These are phyloP conservation scores for Pythium aquatile DNA, from an alignment of 352 stramenopile genomes.

Conservation along the genomic window DNA sequence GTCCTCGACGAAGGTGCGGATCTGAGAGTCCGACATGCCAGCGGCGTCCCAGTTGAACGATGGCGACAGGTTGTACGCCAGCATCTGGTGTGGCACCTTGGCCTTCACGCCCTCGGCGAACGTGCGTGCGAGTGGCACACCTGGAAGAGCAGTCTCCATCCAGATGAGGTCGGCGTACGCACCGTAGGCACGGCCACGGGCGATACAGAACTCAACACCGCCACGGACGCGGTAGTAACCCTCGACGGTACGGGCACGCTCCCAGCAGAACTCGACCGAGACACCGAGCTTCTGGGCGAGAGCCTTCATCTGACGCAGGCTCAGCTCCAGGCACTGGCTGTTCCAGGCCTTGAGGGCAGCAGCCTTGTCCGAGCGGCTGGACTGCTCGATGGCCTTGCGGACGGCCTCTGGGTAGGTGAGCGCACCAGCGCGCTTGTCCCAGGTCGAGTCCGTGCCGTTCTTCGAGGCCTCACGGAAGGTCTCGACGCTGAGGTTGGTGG, in stretches of 20 bases:
- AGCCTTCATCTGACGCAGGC: conserved; percentile 71
- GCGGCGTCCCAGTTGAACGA: conserved; percentile 99
- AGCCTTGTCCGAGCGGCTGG: conserved; percentile 53
- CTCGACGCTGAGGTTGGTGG: conserved; percentile 90
- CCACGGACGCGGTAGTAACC: conserved; percentile 97
- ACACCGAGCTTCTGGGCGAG: conserved; percentile 79
- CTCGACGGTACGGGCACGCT: conserved; percentile 94
- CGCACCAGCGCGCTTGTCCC: conserved; percentile 90
- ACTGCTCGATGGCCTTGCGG: conserved; percentile 67
- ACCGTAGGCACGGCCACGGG: conserved; percentile 93
- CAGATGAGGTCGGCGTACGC: conserved; percentile 97
- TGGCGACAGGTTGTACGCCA: conserved; percentile 98
- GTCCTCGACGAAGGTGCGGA: conserved; percentile 94
- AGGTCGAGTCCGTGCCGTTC: conserved; percentile 70
- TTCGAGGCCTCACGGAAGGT: conserved; percentile 78
- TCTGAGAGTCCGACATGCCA: conserved; percentile 93
- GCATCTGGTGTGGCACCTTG: conserved; percentile 94
- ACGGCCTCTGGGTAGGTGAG: conserved; percentile 97
- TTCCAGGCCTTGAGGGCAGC: conserved; percentile 80
- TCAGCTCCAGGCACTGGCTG: conserved; percentile 70
- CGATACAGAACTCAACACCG: conserved; percentile 97
- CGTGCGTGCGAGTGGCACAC: conserved; percentile 91
- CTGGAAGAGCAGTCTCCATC: conserved; percentile 97
- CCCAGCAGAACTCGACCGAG: conserved; percentile 94
- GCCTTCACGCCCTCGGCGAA: conserved; percentile 94